phyloP scores from a whole-genome alignment of 108 stramenopile species.

The Stephanodiscus triporus region DNA sequence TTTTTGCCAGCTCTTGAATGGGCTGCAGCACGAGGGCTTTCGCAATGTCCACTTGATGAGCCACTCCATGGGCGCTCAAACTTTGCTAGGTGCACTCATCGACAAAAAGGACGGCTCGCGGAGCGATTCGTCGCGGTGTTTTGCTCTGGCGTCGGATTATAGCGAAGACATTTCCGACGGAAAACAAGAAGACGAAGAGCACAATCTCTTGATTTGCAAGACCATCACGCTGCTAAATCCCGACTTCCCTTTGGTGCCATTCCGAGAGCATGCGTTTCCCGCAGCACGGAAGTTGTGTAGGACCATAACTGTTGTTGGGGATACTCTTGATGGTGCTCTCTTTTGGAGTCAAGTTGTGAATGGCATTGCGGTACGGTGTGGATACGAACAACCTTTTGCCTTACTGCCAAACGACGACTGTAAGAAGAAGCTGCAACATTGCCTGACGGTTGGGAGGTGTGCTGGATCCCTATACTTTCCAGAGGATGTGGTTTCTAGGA shows the following conservation, averaged over 20 bases:
- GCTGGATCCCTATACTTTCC: slow-evolving; percentile 1
- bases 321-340: slow-evolving; percentile 44
- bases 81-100: slow-evolving; percentile 38
- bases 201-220: slow-evolving; percentile 14
- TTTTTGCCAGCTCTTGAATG: slow-evolving; percentile 38
- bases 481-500: neutral
- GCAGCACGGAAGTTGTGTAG: slow-evolving; percentile 36
- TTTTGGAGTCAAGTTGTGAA: slow-evolving; percentile 46
- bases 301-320: slow-evolving; percentile 49
- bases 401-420: neutral
- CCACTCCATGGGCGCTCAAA: slow-evolving; percentile 60
- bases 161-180: neutral
- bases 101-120: slow-evolving; percentile 40
- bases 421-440: slow-evolving; percentile 1
- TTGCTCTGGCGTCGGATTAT: slow-evolving; percentile 37
- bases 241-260: slow-evolving; percentile 49
- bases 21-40: slow-evolving; percentile 43
- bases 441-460: slow-evolving; percentile 1
- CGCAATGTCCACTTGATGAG: slow-evolving; percentile 50
- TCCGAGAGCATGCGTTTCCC: slow-evolving; percentile 35
- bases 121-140: slow-evolving; percentile 35
- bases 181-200: neutral
- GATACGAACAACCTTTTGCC: neutral
- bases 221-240: slow-evolving; percentile 56
- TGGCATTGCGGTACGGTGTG: slow-evolving; percentile 22